These are phyloP conservation scores for Nidula niveotomentosa DNA, from an alignment of 1,284 basidiomycete genomes.

Conservation along the genomic window DNA sequence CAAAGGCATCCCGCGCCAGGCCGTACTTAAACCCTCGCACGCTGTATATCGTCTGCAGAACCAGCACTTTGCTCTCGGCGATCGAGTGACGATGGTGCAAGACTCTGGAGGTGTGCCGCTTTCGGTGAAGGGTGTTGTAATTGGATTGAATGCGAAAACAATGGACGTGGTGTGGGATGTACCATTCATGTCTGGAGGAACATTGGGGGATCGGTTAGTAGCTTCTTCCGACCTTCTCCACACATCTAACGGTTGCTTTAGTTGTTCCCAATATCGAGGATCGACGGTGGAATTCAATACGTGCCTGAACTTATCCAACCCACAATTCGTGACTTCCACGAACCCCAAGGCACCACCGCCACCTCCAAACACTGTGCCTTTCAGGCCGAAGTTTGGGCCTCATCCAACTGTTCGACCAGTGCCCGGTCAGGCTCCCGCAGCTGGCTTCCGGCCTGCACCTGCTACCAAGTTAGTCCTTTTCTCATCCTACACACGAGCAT, in stretches of 20 bases:
- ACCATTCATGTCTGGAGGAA: slow-evolving; percentile 92
- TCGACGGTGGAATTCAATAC: slow-evolving; percentile 82
- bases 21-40: slow-evolving; percentile 92
- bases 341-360: slow-evolving; percentile 51
- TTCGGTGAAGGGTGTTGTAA: slow-evolving; percentile 90
- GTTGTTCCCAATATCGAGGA: slow-evolving; percentile 90
- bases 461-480: slow-evolving; percentile 20
- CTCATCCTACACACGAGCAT: neutral
- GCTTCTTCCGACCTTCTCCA: neutral
- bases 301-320: slow-evolving; percentile 83
- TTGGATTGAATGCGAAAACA: slow-evolving; percentile 83
- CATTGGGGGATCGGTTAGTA: slow-evolving; percentile 78
- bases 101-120: slow-evolving; percentile 95
- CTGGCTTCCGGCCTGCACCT: slow-evolving; percentile 57
- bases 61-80: slow-evolving; percentile 91
- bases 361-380: slow-evolving; percentile 39
- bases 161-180: slow-evolving; percentile 99
- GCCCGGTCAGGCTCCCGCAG: slow-evolving; percentile 48
- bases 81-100: slow-evolving; percentile 94
- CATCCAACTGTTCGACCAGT: slow-evolving; percentile 56
- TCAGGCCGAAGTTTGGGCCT: slow-evolving; percentile 70
- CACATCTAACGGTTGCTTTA: slow-evolving; percentile 23
- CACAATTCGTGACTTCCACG: slow-evolving; percentile 78
- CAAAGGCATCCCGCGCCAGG: slow-evolving; percentile 91
- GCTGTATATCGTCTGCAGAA: slow-evolving; percentile 88